These are phyloP conservation scores for Piedraia hortae DNA, from an alignment of 2,329 filamentous ascomycete genomes.

Conservation along the genomic window DNA sequence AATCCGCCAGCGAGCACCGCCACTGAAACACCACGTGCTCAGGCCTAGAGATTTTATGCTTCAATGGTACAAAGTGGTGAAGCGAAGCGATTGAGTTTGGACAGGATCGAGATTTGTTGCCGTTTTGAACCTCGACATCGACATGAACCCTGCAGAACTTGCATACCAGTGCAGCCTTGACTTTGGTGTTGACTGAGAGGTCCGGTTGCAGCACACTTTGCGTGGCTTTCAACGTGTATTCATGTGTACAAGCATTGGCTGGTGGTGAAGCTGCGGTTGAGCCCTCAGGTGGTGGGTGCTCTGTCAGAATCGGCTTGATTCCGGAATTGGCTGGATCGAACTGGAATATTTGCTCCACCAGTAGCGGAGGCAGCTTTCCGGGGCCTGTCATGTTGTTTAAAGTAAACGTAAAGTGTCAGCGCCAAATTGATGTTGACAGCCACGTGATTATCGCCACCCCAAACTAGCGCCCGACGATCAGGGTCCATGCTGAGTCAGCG, in stretches of 20 bases:
- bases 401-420: too few species aligned
- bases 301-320: constrained; percentile 17
- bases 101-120: constrained; percentile 16
- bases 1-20: constrained; percentile 30
- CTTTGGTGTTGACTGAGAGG: constrained; percentile 17
- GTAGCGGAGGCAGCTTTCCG: constrained; percentile 23
- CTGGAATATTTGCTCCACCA: constrained; percentile 23
- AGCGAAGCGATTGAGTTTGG: constrained; percentile 25
- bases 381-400: too few species aligned
- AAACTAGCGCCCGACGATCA: too few species aligned
- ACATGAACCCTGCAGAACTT: constrained; percentile 33
- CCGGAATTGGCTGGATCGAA: constrained; percentile 26
- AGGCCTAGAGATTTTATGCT: constrained; percentile 2
- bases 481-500: too few species aligned
- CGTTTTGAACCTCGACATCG: constrained; percentile 27
- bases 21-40: constrained; percentile 20
- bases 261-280: constrained; percentile 11
- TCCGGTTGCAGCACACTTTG: constrained; percentile 25
- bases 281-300: constrained; percentile 16
- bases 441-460: too few species aligned
- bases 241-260: constrained; percentile 27
- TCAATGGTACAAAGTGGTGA: constrained; percentile 26
- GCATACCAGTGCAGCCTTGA: constrained; percentile 33
- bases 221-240: constrained; percentile 27
- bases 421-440: too few species aligned